Percentiles rank a stretch among this genome's conserved stretches.
Evolutionary conservation across 148 eudicot species (phyloP).

Genomic region (Chenopodium album): DNA sequence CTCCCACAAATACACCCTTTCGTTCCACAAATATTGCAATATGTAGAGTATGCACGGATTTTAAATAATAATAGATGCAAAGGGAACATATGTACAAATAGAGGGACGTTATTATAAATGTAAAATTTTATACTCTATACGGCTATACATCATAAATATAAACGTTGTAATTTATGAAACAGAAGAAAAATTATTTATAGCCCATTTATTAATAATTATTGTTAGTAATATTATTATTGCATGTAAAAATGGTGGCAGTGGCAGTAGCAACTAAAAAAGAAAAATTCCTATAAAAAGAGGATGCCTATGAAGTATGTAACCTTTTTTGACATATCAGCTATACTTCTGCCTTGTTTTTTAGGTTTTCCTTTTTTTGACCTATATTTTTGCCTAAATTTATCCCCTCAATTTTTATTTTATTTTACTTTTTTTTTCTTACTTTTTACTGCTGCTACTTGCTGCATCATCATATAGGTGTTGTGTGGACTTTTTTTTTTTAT

Average conservation of each 20-base stretch:
- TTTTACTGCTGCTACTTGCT: neutral
- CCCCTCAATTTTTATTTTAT: neutral
- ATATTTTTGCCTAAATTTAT: neutral
- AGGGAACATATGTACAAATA: too few species aligned
- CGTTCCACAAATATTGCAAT: too few species aligned
- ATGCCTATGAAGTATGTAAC: conserved; percentile 19
- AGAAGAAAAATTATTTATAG: too few species aligned
- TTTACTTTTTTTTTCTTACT: neutral
- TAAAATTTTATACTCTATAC: too few species aligned
- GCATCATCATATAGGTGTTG: conserved; percentile 13
- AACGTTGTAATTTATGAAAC: too few species aligned
- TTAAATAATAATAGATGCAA: too few species aligned
- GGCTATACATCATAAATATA: too few species aligned
- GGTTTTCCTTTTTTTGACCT: conserved; percentile 16
- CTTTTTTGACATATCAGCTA: conserved; percentile 23
- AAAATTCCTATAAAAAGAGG: conserved; percentile 9
- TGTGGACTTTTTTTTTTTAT: neutral
- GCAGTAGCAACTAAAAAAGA: neutral
- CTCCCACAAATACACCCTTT: too few species aligned
- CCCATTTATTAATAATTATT: neutral
- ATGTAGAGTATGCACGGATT: too few species aligned
- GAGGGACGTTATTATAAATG: too few species aligned
- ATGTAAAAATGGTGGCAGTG: neutral
- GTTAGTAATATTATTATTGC: neutral
- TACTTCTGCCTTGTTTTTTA: conserved; percentile 20